phyloP scores from a whole-genome alignment of 116 monocot species.

The Iris pallida region DNA sequence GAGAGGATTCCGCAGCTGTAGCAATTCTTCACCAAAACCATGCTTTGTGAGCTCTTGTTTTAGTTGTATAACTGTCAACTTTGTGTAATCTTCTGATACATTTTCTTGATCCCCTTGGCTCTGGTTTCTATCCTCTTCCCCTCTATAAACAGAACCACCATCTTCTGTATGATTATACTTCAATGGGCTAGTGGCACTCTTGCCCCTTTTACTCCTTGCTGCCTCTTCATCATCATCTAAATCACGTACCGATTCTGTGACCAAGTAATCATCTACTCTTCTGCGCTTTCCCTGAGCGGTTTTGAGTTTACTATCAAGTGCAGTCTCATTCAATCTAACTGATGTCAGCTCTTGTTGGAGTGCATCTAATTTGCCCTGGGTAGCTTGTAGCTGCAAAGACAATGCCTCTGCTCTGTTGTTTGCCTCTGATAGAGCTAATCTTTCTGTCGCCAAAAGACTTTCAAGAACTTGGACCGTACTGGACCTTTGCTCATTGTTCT shows the following conservation, averaged over 20 bases:
- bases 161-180: slow-evolving; percentile 43
- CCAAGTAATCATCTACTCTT: slow-evolving; percentile 47
- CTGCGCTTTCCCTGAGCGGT: slow-evolving; percentile 56
- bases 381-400: slow-evolving; percentile 79
- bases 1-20: slow-evolving; percentile 71
- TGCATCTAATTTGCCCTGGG: slow-evolving; percentile 77
- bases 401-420: slow-evolving; percentile 73
- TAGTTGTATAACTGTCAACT: slow-evolving; percentile 63
- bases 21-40: slow-evolving; percentile 69
- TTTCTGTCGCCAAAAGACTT: slow-evolving; percentile 69
- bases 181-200: slow-evolving; percentile 51
- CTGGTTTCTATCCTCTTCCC: slow-evolving; percentile 37
- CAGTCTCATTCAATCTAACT: slow-evolving; percentile 63
- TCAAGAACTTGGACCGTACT: slow-evolving; percentile 80
- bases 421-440: slow-evolving; percentile 71
- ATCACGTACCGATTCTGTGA: slow-evolving; percentile 61
- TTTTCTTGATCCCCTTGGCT: slow-evolving; percentile 23
- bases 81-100: slow-evolving; percentile 48
- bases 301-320: slow-evolving; percentile 61
- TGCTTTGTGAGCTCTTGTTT: slow-evolving; percentile 85
- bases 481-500: slow-evolving; percentile 84
- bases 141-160: slow-evolving; percentile 64
- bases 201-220: slow-evolving; percentile 49
- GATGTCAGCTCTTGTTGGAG: slow-evolving; percentile 81
- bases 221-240: slow-evolving; percentile 41